Conservation (phyloP, 257 asterid genomes). For the Solanum chiquidenum region DNA sequence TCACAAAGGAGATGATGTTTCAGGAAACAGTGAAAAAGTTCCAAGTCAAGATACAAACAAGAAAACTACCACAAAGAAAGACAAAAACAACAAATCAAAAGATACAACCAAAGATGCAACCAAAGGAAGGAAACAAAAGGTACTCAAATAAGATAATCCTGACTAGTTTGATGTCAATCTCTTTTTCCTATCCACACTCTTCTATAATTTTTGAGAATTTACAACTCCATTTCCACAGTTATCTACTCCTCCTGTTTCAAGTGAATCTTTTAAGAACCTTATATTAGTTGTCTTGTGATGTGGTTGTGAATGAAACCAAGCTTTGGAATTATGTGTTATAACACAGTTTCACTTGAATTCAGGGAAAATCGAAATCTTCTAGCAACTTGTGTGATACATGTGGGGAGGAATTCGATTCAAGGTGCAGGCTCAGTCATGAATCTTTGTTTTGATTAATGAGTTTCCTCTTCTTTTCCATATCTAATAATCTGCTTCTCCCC, state of each 20-base stretch:
- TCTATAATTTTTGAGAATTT: background rate
- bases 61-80: constrained; percentile 43
- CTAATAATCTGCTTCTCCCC: background rate
- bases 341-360: background rate
- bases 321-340: background rate
- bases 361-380: constrained; percentile 37
- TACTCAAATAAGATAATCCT: constrained; percentile 4
- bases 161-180: background rate
- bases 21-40: constrained; percentile 25
- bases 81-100: constrained; percentile 36
- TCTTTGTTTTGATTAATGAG: background rate
- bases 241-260: background rate
- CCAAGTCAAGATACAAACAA: constrained; percentile 27
- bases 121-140: constrained; percentile 83
- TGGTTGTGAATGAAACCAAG: background rate
- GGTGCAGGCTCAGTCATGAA: constrained; percentile 16
- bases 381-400: constrained; percentile 64
- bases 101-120: constrained; percentile 33
- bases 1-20: constrained; percentile 25
- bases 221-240: background rate
- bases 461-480: background rate
- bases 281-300: background rate
- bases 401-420: constrained; percentile 69
- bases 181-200: background rate
- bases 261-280: background rate